Percentiles rank a stretch among this genome's conserved stretches.
Evolutionary conservation across 495 filamentous ascomycete genomes (phyloP).

Genomic region (Opeltia flavorubescens): DNA sequence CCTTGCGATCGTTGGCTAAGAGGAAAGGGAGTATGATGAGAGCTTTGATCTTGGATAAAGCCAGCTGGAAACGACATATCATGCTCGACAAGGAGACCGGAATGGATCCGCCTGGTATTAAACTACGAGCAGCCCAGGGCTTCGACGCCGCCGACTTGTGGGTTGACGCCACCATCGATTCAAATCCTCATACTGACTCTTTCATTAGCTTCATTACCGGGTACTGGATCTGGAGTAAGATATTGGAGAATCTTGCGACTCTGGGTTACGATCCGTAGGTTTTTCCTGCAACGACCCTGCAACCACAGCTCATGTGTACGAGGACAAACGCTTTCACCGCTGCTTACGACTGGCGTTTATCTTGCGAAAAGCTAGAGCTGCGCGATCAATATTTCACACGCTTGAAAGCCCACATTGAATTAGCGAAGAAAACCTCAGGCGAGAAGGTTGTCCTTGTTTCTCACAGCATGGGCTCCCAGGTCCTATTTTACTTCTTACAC

Average conservation of each 20-base stretch:
- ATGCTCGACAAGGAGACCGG: slow-evolving; percentile 91
- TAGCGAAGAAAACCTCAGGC: slow-evolving; percentile 48
- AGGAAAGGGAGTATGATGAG: slow-evolving; percentile 70
- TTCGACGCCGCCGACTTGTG: slow-evolving; percentile 99
- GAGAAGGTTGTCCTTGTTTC: slow-evolving; percentile 80
- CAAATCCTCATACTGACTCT: background rate
- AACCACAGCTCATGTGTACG: slow-evolving; percentile 2
- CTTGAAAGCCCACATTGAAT: slow-evolving; percentile 80
- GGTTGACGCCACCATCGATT: slow-evolving; percentile 37
- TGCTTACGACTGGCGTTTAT: slow-evolving; percentile 96
- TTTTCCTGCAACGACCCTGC: background rate
- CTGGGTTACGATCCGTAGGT: slow-evolving; percentile 76
- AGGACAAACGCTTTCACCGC: slow-evolving; percentile 81
- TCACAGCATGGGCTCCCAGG: slow-evolving; percentile 95
- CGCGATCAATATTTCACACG: slow-evolving; percentile 89
- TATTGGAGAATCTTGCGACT: slow-evolving; percentile 86
- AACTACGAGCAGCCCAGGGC: slow-evolving; percentile 85
- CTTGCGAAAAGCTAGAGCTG: slow-evolving; percentile 73
- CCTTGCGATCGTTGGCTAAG: background rate
- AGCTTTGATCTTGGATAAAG: slow-evolving; percentile 82
- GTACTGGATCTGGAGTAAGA: slow-evolving; percentile 99
- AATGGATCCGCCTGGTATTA: slow-evolving; percentile 82
- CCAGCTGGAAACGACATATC: slow-evolving; percentile 87
- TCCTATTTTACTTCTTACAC: slow-evolving; percentile 92
- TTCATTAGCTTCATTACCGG: slow-evolving; percentile 37